Percentiles rank a stretch among this genome's conserved stretches.
phyloP scores from a whole-genome alignment of 2,329 filamentous ascomycete species.

The Talaromyces sp. region DNA sequence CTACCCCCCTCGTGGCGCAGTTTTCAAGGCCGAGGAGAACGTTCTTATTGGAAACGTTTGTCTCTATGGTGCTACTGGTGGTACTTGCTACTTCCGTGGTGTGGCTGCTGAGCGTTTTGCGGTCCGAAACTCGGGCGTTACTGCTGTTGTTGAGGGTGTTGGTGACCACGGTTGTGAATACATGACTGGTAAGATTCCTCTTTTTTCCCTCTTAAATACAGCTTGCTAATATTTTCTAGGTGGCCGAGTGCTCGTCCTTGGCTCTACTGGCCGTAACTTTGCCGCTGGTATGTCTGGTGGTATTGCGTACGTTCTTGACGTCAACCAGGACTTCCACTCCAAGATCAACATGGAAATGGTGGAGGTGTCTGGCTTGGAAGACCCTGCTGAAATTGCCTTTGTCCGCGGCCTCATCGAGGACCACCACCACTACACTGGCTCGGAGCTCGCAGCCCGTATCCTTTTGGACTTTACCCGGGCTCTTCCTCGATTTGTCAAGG shows the following conservation, averaged over 20 bases:
- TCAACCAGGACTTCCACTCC: conserved; percentile 79
- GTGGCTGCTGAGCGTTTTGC: conserved; percentile 94
- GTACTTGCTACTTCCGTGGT: conserved; percentile 94
- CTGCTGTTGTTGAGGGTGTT: conserved; percentile 91
- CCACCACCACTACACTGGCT: conserved; percentile 96
- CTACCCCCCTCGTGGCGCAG: conserved; percentile 83
- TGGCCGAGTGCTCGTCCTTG: conserved; percentile 81
- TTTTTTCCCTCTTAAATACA: neutral
- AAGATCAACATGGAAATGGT: conserved; percentile 99
- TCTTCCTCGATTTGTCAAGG: conserved; percentile 85
- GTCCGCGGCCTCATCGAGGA: conserved; percentile 90
- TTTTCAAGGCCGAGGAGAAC: conserved; percentile 96
- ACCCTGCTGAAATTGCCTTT: conserved; percentile 83
- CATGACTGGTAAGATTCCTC: conserved; percentile 68
- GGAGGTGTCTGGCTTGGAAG: conserved; percentile 76
- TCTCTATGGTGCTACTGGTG: conserved; percentile 86
- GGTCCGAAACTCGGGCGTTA: conserved; percentile 92
- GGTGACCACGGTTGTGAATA: conserved; percentile 98
- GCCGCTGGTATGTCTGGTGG: conserved; percentile 98
- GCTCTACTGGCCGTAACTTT: conserved; percentile 90
- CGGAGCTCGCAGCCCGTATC: conserved; percentile 86
- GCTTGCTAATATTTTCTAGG: neutral
- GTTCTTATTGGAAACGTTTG: conserved; percentile 91
- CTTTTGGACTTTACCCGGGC: conserved; percentile 93
- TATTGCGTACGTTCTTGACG: conserved; percentile 91